phyloP scores from a whole-genome alignment of 2,329 filamentous ascomycete genomes.

The Monilinia laxa region DNA sequence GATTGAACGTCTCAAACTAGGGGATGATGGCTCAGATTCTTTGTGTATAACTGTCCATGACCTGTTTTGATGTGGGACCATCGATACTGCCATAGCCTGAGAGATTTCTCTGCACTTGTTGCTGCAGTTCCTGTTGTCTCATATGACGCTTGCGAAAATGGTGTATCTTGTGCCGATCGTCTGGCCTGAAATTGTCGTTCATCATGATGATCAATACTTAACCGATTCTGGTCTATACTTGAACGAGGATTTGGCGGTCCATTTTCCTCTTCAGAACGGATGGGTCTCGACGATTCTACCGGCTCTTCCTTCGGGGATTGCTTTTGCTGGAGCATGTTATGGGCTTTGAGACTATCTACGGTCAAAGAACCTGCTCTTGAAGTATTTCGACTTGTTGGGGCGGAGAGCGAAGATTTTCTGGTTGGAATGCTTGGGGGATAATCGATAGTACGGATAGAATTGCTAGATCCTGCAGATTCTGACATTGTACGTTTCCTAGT shows the following conservation, averaged over 20 bases:
- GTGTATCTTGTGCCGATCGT: slow-evolving; percentile 57
- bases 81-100: slow-evolving; percentile 60
- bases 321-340: slow-evolving; percentile 44
- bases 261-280: slow-evolving; percentile 27
- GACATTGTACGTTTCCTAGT: slow-evolving; percentile 35
- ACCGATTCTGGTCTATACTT: slow-evolving; percentile 51
- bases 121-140: slow-evolving; percentile 54
- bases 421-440: slow-evolving; percentile 57
- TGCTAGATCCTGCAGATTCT: slow-evolving; percentile 37
- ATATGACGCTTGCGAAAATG: slow-evolving; percentile 61
- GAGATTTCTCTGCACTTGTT: slow-evolving; percentile 59
- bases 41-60: slow-evolving; percentile 42
- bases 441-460: slow-evolving; percentile 54
- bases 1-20: slow-evolving; percentile 21
- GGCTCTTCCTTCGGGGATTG: slow-evolving; percentile 24
- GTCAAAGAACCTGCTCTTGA: slow-evolving; percentile 57
- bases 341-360: slow-evolving; percentile 57
- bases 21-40: slow-evolving; percentile 15
- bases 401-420: slow-evolving; percentile 61
- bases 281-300: slow-evolving; percentile 21
- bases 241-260: slow-evolving; percentile 26
- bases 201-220: slow-evolving; percentile 40
- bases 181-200: slow-evolving; percentile 44
- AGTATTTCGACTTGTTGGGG: slow-evolving; percentile 58
- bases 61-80: slow-evolving; percentile 64